phyloP scores from a whole-genome alignment of 257 asterid genomes.

The Voacanga thouarsii region DNA sequence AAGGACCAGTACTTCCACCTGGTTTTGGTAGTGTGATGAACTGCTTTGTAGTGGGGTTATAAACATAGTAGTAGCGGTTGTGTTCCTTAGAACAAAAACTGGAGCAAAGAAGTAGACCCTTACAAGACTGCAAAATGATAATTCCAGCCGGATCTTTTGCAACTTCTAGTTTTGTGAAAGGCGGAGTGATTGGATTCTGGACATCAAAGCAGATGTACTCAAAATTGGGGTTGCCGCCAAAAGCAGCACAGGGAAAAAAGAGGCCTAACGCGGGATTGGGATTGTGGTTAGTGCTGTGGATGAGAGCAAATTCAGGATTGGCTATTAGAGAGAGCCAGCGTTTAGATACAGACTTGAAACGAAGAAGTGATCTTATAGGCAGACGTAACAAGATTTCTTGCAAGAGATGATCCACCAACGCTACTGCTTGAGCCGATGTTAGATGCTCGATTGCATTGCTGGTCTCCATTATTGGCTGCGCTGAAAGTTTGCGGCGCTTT shows the following conservation, averaged over 20 bases:
- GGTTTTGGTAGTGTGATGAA: conserved; percentile 26
- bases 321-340: conserved; percentile 36
- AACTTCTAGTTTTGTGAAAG: conserved; percentile 15
- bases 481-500: neutral
- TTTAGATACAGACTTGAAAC: conserved; percentile 36
- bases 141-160: conserved; percentile 19
- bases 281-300: conserved; percentile 7
- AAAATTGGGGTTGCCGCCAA: neutral
- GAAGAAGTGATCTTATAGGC: conserved; percentile 31
- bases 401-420: conserved; percentile 32
- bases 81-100: neutral
- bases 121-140: conserved; percentile 32
- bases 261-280: conserved; percentile 31
- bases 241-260: conserved; percentile 12
- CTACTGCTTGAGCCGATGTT: conserved; percentile 28
- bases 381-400: conserved; percentile 21
- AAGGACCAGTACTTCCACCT: neutral
- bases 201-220: conserved; percentile 20
- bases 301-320: conserved; percentile 27
- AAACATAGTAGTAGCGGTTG: conserved; percentile 13
- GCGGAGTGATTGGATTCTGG: conserved; percentile 9
- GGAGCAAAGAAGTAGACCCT: conserved; percentile 37
- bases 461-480: conserved; percentile 20
- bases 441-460: conserved; percentile 12
- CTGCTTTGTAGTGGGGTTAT: conserved; percentile 31